Conservation (phyloP, 1,139 yeast species). For the Waltiozyma solani region DNA sequence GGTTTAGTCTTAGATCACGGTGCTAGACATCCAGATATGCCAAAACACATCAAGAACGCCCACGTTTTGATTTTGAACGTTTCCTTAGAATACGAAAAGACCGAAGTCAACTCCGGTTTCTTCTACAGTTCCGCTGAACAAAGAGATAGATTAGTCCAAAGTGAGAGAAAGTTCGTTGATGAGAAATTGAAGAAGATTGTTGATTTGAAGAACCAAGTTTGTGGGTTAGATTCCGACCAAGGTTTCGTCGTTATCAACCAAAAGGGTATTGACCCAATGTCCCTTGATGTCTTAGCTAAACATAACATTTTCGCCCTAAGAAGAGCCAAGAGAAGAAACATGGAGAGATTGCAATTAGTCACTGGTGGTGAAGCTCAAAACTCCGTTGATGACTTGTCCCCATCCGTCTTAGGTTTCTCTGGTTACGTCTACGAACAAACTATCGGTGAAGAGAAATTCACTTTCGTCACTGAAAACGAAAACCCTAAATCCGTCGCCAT, state of each 20-base stretch:
- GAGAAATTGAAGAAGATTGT: constrained; percentile 86
- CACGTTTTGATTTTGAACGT: constrained; percentile 83
- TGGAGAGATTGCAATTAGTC: constrained; percentile 95
- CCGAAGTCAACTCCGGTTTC: constrained; percentile 95
- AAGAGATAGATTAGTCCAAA: constrained; percentile 87
- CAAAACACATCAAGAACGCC: constrained; percentile 76
- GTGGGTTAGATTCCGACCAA: constrained; percentile 61
- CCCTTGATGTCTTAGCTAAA: constrained; percentile 87
- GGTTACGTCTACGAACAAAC: constrained; percentile 89
- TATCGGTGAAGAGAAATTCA: constrained; percentile 95
- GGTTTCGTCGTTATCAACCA: constrained; percentile 96
- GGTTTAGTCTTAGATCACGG: constrained; percentile 98
- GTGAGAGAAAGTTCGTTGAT: constrained; percentile 92
- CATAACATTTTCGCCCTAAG: constrained; percentile 90
- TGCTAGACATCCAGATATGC: constrained; percentile 99
- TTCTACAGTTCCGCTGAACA: constrained; percentile 94
- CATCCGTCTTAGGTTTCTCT: constrained; percentile 78
- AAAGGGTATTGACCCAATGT: constrained; percentile 98
- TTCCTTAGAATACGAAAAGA: constrained; percentile 92
- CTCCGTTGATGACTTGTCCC: constrained; percentile 89
- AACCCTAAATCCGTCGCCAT: constrained; percentile 91
- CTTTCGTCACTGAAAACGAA: constrained; percentile 86
- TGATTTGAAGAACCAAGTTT: constrained; percentile 86
- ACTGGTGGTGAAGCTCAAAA: constrained; percentile 98
- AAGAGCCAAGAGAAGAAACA: constrained; percentile 97